Evolutionary conservation across 495 filamentous ascomycete species (phyloP), one percentile per base, ranked within the genome.

Genomic region (Baudoinia panamericana): DNA sequence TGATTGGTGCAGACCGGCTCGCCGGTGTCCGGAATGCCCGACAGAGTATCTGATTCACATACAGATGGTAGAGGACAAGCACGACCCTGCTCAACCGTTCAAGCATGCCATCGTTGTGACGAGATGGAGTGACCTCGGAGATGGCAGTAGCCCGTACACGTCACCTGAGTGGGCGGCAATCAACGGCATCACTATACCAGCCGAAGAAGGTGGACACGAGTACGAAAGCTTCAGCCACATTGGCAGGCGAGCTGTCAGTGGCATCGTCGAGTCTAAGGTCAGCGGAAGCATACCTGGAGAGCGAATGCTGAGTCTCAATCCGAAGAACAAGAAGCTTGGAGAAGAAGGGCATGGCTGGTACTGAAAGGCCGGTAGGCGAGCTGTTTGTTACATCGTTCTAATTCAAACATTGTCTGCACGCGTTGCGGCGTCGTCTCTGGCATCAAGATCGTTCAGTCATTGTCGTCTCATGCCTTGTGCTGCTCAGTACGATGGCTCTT

Each of bases 1-100:
- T 53, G 59, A 61, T 7, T 60, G 64, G 18, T 77, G 73, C 52
- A 56, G 66, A 19, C 72, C 72, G 16, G 70, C 71, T 60, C 60
- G 71, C 11, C 56, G 72, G 24, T 77, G 72, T 46, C 70, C 71
- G 3, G 66, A 71, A 37, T 77, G 73, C 60, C 70, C 73, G 7
- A 65, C 68, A 0, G 73, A 77, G 51, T 77, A 77, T 45, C 56
- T 75, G 19, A 57, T 74, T 39, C 72, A 77, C 50, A 45, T 75
- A 8, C 71, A 69, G 24, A 53, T 75, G 29, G 55, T 63, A 1
- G 71, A 75, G 51, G 69, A 77, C 44, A 58, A 48, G 25, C 35
- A 28, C 5, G 55, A 54, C 17, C 44, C 49, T 17, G 28, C 52
- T 4, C 51, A 55, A 15, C 48, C 45, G 11, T 77, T 77, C 56